Evolutionary conservation across 176 grass and related monocot species (phyloP).

Genomic region (Tuctoria greenei): DNA sequence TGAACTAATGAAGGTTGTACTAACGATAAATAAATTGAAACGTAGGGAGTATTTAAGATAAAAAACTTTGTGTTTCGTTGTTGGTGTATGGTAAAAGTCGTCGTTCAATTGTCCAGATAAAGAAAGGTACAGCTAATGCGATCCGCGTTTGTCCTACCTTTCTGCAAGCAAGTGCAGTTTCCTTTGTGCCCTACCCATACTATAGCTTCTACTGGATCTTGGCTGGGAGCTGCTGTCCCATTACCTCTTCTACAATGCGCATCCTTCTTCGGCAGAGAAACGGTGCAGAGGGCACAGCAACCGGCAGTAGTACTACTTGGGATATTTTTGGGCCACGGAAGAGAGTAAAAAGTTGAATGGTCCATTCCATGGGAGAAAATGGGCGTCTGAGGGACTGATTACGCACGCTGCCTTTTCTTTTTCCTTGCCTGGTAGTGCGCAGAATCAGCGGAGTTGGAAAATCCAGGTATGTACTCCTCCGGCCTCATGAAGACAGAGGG

Average conservation of each 20-base stretch:
- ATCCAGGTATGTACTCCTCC: constrained; percentile 24
- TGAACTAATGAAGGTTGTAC: too few species aligned
- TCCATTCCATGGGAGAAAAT: not conserved
- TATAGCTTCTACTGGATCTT: not conserved
- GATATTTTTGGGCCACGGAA: constrained; percentile 8
- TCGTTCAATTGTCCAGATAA: not conserved
- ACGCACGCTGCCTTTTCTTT: not conserved
- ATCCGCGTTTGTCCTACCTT: not conserved
- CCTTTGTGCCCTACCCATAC: not conserved
- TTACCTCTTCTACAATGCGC: not conserved
- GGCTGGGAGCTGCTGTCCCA: not conserved
- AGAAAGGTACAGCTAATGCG: not conserved
- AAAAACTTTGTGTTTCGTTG: too few species aligned
- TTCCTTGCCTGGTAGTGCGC: not conserved
- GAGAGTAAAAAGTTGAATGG: not conserved
- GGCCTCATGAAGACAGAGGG: too few species aligned
- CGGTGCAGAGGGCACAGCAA: not conserved
- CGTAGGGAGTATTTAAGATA: too few species aligned
- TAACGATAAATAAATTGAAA: too few species aligned
- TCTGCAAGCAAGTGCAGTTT: constrained; percentile 2
- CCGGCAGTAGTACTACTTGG: not conserved
- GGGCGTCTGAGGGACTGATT: constrained; percentile 8
- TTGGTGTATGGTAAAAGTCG: too few species aligned
- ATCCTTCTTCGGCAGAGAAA: not conserved
- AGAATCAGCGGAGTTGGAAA: constrained; percentile 20